Percentiles rank a stretch among this genome's conserved stretches.
These are phyloP conservation scores for Mitragyna speciosa DNA, from an alignment of 257 asterid species.

Conservation along the genomic window DNA sequence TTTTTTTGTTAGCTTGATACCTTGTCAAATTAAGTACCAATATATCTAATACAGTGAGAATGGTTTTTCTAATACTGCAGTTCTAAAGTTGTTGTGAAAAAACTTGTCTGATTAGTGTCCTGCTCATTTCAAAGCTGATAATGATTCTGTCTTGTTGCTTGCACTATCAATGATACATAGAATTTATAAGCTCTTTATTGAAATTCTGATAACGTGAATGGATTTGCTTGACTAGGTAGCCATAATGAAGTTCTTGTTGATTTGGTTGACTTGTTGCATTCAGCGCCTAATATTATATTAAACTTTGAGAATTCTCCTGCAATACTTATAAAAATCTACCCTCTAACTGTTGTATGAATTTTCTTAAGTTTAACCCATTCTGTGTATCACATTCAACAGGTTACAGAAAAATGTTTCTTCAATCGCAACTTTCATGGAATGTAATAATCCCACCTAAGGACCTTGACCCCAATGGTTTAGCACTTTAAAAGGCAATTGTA, in stretches of 20 bases:
- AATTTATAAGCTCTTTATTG: background rate
- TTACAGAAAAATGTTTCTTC: conserved; percentile 49
- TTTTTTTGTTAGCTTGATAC: too few relatives aligned
- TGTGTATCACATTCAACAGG: background rate
- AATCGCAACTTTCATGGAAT: conserved; percentile 60
- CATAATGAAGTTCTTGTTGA: background rate
- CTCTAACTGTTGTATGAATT: background rate
- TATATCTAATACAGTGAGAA: too few relatives aligned
- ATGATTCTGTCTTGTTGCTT: background rate
- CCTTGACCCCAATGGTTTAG: conserved; percentile 60
- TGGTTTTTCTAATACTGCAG: too few relatives aligned
- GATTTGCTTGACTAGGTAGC: background rate
- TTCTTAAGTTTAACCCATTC: background rate
- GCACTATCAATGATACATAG: background rate
- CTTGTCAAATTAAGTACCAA: too few relatives aligned
- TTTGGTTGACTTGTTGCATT: background rate
- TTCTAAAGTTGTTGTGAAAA: too few relatives aligned
- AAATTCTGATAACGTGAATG: background rate
- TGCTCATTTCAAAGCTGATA: background rate
- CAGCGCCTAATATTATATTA: background rate
- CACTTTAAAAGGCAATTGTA: conserved; percentile 64
- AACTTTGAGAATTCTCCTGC: background rate
- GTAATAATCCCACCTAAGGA: conserved; percentile 60
- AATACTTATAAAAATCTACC: background rate
- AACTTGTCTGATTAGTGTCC: too few relatives aligned